Percentiles rank a stretch among this genome's conserved stretches.
Conservation (phyloP, 2,329 filamentous ascomycete genomes). For the Hortaea werneckii region DNA sequence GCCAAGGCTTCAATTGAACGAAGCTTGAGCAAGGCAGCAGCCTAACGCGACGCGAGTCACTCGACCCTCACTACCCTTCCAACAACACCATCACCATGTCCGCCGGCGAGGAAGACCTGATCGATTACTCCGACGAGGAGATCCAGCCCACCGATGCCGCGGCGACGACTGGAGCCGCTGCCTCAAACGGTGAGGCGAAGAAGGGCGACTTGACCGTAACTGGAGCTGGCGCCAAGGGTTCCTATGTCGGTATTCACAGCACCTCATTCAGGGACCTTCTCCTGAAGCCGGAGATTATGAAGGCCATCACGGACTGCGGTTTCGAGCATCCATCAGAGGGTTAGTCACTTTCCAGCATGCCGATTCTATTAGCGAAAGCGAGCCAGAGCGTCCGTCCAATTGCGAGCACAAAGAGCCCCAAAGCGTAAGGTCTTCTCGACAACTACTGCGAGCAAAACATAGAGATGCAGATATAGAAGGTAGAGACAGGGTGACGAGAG, state of each 20-base stretch:
- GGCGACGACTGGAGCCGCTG: constrained; percentile 48
- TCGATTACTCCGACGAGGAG: constrained; percentile 99
- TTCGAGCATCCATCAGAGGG: constrained; percentile 99
- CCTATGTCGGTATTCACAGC: constrained; percentile 96
- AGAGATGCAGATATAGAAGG: too few relatives aligned
- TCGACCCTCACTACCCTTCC: constrained; percentile 4
- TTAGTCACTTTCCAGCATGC: constrained; percentile 63
- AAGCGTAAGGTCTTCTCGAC: not conserved
- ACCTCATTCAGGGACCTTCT: constrained; percentile 98
- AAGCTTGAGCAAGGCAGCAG: constrained; percentile 3
- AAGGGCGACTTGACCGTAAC: constrained; percentile 74
- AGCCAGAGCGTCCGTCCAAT: constrained; percentile 55
- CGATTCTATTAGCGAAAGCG: constrained; percentile 38
- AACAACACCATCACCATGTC: constrained; percentile 31
- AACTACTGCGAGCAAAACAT: too few relatives aligned
- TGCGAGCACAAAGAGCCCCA: not conserved
- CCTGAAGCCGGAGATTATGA: constrained; percentile 94
- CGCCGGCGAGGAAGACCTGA: constrained; percentile 91
- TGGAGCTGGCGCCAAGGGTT: constrained; percentile 79
- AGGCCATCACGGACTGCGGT: constrained; percentile 99
- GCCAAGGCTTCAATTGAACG: not conserved
- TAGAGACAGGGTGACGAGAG: too few relatives aligned
- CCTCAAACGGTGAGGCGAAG: constrained; percentile 58
- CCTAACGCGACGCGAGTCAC: constrained; percentile 4
- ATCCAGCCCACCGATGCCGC: constrained; percentile 75